These are phyloP conservation scores for Metarhizium anisopliae DNA, from an alignment of 2,329 filamentous ascomycete genomes.

Conservation along the genomic window DNA sequence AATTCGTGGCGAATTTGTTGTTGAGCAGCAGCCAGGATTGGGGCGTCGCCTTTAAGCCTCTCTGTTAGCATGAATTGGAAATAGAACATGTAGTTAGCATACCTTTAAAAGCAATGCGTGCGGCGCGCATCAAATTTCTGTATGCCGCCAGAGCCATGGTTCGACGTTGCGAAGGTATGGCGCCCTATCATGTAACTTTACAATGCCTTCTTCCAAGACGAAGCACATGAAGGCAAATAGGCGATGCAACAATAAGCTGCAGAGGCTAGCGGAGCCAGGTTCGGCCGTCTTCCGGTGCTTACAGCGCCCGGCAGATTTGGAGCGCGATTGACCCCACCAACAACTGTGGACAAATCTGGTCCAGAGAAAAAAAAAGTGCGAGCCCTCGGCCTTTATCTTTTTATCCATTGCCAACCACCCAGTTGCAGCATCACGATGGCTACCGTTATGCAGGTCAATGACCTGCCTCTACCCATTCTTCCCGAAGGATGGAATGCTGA, in stretches of 20 bases:
- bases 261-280: slow-evolving; percentile 12
- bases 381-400: slow-evolving; percentile 2
- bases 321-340: slow-evolving; percentile 6
- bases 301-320: too few species aligned
- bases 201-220: too few species aligned
- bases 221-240: not conserved
- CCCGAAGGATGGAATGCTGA: slow-evolving; percentile 76
- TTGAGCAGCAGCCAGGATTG: slow-evolving; percentile 61
- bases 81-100: slow-evolving; percentile 10
- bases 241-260: not conserved
- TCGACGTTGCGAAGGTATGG: not conserved
- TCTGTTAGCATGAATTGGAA: slow-evolving; percentile 24
- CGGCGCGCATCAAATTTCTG: slow-evolving; percentile 70
- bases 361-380: slow-evolving; percentile 7
- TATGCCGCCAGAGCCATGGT: slow-evolving; percentile 68
- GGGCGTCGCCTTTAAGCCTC: slow-evolving; percentile 48
- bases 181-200: not conserved
- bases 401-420: slow-evolving; percentile 9
- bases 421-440: slow-evolving; percentile 44
- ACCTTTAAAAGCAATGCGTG: slow-evolving; percentile 79
- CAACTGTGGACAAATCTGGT: not conserved
- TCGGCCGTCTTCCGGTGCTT: slow-evolving; percentile 14
- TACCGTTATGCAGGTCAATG: slow-evolving; percentile 46
- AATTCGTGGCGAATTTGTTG: slow-evolving; percentile 67
- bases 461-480: slow-evolving; percentile 62